These are phyloP conservation scores for Rhododendron ovatum DNA, from an alignment of 148 eudicot genomes.

Conservation along the genomic window DNA sequence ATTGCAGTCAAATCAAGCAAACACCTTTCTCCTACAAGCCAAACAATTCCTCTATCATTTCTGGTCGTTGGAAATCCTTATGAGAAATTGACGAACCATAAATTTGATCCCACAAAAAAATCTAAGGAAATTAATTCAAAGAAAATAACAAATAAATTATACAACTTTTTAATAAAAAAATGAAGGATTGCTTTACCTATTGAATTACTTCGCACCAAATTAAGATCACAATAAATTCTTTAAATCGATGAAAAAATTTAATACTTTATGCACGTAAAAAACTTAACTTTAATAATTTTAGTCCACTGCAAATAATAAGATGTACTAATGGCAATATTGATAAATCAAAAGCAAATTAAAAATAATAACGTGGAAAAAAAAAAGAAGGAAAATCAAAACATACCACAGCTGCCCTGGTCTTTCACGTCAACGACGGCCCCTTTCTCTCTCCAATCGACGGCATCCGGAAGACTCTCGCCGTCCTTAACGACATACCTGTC, in stretches of 20 bases:
- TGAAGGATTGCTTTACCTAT: too few species aligned
- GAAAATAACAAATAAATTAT: background rate
- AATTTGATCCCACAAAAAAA: background rate
- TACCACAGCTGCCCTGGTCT: conserved; percentile 89
- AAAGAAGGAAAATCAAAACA: background rate
- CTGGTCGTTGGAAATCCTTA: background rate
- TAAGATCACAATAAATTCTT: too few species aligned
- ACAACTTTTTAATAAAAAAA: too few species aligned
- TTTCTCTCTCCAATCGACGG: conserved; percentile 26
- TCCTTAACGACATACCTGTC: conserved; percentile 41
- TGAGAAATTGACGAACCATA: background rate
- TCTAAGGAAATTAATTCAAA: background rate
- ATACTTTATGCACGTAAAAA: too few species aligned
- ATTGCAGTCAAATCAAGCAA: background rate
- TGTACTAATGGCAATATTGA: background rate
- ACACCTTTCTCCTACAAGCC: background rate
- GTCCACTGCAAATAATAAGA: too few species aligned
- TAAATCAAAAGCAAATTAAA: background rate
- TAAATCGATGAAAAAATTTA: too few species aligned
- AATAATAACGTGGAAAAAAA: too few species aligned
- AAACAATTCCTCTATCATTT: background rate
- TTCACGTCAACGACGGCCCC: conserved; percentile 77
- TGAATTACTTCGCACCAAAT: too few species aligned
- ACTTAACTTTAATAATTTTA: too few species aligned
- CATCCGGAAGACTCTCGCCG: conserved; percentile 61